phyloP scores from a whole-genome alignment of 2,329 filamentous ascomycete species.

The Diaporthe citriasiana region DNA sequence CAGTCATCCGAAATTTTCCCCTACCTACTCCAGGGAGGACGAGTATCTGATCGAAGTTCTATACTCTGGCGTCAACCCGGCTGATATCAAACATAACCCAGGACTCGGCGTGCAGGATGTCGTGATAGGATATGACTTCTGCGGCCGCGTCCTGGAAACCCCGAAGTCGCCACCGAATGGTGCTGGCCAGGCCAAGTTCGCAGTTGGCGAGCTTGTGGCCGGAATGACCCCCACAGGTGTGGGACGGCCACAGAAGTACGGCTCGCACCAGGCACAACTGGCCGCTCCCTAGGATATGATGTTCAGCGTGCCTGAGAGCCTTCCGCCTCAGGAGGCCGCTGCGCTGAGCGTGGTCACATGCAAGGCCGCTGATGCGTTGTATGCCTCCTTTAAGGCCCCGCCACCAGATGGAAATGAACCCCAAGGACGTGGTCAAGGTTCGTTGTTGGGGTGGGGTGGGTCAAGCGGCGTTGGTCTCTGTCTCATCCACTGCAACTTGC shows the following conservation, averaged over 20 bases:
- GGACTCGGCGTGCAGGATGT: constrained; percentile 35
- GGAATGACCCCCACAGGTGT: background rate
- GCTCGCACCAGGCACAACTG: constrained; percentile 2
- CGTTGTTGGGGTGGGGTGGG: constrained; percentile 11
- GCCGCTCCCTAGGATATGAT: background rate
- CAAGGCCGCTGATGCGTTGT: constrained; percentile 2
- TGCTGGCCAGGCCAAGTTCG: background rate
- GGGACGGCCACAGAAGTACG: background rate
- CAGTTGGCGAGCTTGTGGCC: constrained; percentile 5
- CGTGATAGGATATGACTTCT: constrained; percentile 42
- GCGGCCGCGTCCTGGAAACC: constrained; percentile 19
- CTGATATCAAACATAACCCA: constrained; percentile 38
- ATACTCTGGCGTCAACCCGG: constrained; percentile 42
- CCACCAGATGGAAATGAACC: background rate
- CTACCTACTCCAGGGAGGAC: background rate
- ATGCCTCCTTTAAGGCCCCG: constrained; percentile 5
- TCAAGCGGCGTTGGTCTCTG: constrained; percentile 4
- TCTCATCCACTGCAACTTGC: constrained; percentile 3
- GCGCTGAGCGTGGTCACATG: background rate
- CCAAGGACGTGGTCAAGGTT: background rate
- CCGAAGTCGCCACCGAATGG: background rate
- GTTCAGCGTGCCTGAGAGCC: background rate
- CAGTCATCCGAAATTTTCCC: constrained; percentile 6
- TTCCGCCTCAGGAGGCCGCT: constrained; percentile 12
- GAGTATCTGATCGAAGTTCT: constrained; percentile 38